Evolutionary conservation across 768 basidiomycete genomes (phyloP).

Genomic region (Boletus tomentosulus): DNA sequence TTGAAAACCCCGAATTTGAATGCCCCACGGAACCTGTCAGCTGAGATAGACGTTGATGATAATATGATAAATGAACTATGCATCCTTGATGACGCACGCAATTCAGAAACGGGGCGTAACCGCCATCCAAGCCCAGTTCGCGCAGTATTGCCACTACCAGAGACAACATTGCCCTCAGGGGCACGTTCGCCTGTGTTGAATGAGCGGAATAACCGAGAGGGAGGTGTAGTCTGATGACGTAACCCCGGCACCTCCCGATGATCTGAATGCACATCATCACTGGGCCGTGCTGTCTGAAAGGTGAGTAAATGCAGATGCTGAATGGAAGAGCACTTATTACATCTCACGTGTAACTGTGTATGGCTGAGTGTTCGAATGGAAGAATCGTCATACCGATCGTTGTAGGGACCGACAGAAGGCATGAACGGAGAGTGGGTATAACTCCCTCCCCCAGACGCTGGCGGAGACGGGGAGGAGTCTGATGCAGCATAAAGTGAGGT

Average conservation of each 20-base stretch:
- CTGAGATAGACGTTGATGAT: conserved; percentile 37
- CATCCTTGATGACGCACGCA: conserved; percentile 45
- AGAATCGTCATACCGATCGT: not conserved
- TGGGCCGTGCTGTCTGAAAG: conserved; percentile 3
- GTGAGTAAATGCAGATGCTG: not conserved
- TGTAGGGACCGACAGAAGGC: conserved; percentile 1
- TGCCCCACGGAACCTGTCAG: conserved; percentile 71
- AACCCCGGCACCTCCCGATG: not conserved
- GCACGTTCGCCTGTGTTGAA: not conserved
- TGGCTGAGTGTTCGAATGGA: not conserved
- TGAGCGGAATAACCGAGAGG: not conserved
- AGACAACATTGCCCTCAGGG: not conserved
- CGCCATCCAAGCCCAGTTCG: conserved; percentile 43
- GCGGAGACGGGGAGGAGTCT: conserved; percentile 35
- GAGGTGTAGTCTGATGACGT: not conserved
- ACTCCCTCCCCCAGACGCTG: conserved; percentile 19
- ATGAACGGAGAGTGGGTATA: conserved; percentile 1
- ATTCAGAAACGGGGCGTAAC: conserved; percentile 66
- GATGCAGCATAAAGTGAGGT: conserved; percentile 23
- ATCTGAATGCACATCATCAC: not conserved
- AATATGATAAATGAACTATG: not conserved
- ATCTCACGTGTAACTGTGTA: not conserved
- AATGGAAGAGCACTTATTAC: conserved; percentile 5
- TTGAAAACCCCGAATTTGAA: conserved; percentile 94
- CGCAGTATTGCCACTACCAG: conserved; percentile 15